Evolutionary conservation across 2,329 filamentous ascomycete species (phyloP).

Genomic region (Mycosphaerella arachidis): DNA sequence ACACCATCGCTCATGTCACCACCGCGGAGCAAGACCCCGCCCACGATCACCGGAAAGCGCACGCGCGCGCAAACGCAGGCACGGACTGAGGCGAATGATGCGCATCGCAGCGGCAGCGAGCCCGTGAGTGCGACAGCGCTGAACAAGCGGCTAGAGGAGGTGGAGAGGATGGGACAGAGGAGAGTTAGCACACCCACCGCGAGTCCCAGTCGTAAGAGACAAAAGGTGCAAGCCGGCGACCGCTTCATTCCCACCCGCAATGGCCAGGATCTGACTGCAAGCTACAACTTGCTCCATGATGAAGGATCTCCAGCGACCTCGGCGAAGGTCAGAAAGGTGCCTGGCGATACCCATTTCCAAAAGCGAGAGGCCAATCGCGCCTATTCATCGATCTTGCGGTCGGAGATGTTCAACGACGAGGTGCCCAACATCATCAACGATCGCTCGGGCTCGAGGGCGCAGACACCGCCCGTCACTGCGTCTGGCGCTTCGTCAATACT

Average conservation of each 20-base stretch:
- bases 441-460: constrained; percentile 52
- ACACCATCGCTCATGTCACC: constrained; percentile 51
- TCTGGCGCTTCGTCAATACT: constrained; percentile 64
- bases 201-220: constrained; percentile 65
- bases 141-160: constrained; percentile 57
- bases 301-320: constrained; percentile 90
- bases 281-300: constrained; percentile 86
- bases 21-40: constrained; percentile 57
- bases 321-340: constrained; percentile 79
- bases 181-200: constrained; percentile 57
- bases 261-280: constrained; percentile 88
- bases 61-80: constrained; percentile 31
- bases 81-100: constrained; percentile 8
- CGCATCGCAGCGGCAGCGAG: constrained; percentile 43
- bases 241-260: constrained; percentile 95
- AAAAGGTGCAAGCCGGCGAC: constrained; percentile 54
- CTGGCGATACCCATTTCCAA: constrained; percentile 90
- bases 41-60: constrained; percentile 49
- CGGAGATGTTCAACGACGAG: constrained; percentile 86
- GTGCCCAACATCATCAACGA: constrained; percentile 71
- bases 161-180: constrained; percentile 55
- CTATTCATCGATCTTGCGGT: constrained; percentile 79
- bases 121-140: constrained; percentile 57
- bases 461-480: constrained; percentile 70
- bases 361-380: constrained; percentile 92